Base-by-base conservation (phyloP, 129 eudicot genomes). In the Glebionis coronaria region DNA sequence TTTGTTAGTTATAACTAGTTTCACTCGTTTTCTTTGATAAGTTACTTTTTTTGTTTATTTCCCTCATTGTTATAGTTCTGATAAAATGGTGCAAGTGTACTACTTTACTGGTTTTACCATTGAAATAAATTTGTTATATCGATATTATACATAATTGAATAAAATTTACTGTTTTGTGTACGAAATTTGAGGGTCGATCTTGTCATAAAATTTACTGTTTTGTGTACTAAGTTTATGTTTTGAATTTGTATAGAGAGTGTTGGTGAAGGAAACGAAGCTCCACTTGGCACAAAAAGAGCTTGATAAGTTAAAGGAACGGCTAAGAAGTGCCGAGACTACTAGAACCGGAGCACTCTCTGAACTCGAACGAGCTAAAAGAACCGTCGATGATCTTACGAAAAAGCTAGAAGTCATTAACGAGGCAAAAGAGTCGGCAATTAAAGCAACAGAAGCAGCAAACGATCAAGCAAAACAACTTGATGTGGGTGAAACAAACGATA, bases 221-320 rank as follows among this genome's bases (percentile, higher is more conserved):
- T 35, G 6, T 6, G 42, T 35, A 35, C 42, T 35, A 8, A 35
- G 42, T 35, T 35, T 35, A 35, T 68, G 74, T 68, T 68, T 60
- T 16, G 4, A 28, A 60, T 52, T 35, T 35, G 42, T 35, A 19
- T 82, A 94, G 97, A 74, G 95, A 65, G 87, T 84, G 27, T 61
- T 84, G 77, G 92, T 80, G 60, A 94, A 84, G 61, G 97, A 94
- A 70, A 82, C 95, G 1, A 85, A 81, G 76, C 84, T 84, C 70
- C 93, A 89, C 51, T 46, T 94, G 78, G 88, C 92, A 12, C 89
- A 87, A 29, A 89, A 84, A 76, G 93, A 94, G 83, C 70, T 94
- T 11, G 71, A 80, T 54, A 94, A 84, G 80, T 69, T 89, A 69
- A 94, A 84, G 70, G 95, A 94, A 62, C 86, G 69, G 67, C 38